Percentiles rank a stretch among this genome's conserved stretches.
Evolutionary conservation across 495 filamentous ascomycete genomes (phyloP).

Genomic region (Aspergillus hancockii): DNA sequence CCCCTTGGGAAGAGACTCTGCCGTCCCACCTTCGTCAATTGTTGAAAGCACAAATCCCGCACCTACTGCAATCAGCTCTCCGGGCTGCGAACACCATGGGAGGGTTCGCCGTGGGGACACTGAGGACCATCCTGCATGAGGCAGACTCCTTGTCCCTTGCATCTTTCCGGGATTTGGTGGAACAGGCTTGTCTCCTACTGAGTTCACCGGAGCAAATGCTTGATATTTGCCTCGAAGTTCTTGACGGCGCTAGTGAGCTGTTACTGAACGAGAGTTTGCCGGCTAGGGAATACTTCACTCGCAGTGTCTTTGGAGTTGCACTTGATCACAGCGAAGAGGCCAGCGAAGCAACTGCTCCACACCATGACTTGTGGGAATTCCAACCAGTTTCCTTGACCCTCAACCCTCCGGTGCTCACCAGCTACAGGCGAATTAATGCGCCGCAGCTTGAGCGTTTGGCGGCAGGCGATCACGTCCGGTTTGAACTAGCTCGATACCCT

Average conservation of each 20-base stretch:
- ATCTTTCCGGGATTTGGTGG: slow-evolving; percentile 4
- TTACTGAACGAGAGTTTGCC: neutral
- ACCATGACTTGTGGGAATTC: slow-evolving; percentile 5
- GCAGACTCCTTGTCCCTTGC: neutral
- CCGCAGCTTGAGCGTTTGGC: slow-evolving; percentile 5
- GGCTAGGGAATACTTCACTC: slow-evolving; percentile 6
- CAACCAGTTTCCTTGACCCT: neutral
- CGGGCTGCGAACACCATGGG: neutral
- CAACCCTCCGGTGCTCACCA: neutral
- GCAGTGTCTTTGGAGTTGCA: slow-evolving; percentile 1
- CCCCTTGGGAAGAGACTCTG: neutral
- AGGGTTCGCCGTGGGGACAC: neutral
- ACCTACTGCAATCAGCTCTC: neutral
- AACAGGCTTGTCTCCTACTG: neutral
- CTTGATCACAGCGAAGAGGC: slow-evolving; percentile 9
- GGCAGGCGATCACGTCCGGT: neutral
- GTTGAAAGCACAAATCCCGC: neutral
- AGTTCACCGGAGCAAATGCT: slow-evolving; percentile 4
- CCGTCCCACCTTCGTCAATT: neutral
- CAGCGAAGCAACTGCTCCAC: neutral
- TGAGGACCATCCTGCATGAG: neutral
- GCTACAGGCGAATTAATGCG: slow-evolving; percentile 4
- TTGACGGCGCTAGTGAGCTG: slow-evolving; percentile 3
- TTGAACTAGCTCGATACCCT: slow-evolving; percentile 3
- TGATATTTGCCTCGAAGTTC: neutral